Evolutionary conservation across 192 early-diverging fungal species (phyloP).

Genomic region (Mortierella alpina): DNA sequence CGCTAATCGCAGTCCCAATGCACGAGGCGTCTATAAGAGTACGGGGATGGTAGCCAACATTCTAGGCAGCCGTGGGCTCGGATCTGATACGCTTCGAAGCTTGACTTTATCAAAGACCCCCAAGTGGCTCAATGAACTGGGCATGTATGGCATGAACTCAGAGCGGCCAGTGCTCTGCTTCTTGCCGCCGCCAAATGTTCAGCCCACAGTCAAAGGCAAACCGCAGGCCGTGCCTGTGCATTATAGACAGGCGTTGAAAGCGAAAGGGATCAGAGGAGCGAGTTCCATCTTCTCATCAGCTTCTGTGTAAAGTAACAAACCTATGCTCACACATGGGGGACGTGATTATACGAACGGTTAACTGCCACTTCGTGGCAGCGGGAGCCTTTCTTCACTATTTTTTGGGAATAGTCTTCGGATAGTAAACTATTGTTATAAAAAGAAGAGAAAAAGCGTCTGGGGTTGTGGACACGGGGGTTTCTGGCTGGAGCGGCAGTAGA

Average conservation of each 20-base stretch:
- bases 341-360: too few relatives aligned
- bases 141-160: conserved; percentile 15
- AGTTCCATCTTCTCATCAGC: background rate
- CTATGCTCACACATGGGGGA: too few relatives aligned
- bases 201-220: background rate
- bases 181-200: background rate
- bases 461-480: too few relatives aligned
- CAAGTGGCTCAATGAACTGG: background rate
- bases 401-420: too few relatives aligned
- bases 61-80: conserved; percentile 3
- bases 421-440: too few relatives aligned
- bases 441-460: too few relatives aligned
- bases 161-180: conserved; percentile 6
- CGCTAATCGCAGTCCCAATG: conserved; percentile 12
- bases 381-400: too few relatives aligned
- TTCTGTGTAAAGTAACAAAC: background rate
- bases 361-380: too few relatives aligned
- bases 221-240: conserved; percentile 11
- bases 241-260: background rate
- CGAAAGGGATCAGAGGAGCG: background rate
- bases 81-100: background rate
- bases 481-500: too few relatives aligned
- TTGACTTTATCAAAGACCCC: conserved; percentile 1
- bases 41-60: conserved; percentile 12
- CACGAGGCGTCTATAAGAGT: conserved; percentile 22